Evolutionary conservation across 1,139 yeast species (phyloP), one percentile per base, ranked within the genome.

Genomic region (Insectozyma bohioensis): DNA sequence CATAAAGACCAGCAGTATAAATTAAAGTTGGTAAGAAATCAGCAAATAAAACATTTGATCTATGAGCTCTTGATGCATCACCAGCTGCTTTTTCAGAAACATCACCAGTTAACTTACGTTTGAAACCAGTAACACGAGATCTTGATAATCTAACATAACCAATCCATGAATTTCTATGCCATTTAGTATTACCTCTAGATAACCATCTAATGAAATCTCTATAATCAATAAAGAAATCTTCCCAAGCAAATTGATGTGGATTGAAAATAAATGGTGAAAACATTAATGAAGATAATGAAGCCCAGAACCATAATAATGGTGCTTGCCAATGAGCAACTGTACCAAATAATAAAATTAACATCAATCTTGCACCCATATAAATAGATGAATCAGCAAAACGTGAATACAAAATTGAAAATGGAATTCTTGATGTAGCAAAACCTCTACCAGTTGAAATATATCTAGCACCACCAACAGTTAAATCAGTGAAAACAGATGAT

Each of bases 121-220:
- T 92, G 84, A 85, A 90, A 75, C 99, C 99, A 47, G 98, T 92
- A 47, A 92, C 75, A 70, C 97, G 85, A 29, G 98, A 87, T 77
- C 99, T 84, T 12, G 95, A 79, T 68, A 90, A 77, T 67, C 97
- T 83, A 45, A 90, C 85, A 62, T 88, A 92, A 45, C 97, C 98
- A 61, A 94, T 90, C 99, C 99, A 92, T 11, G 98, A 94, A 72
- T 92, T 92, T 74, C 95, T 85, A 70, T 94, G 98, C 92, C 96
- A 92, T 65, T 90, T 87, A 55, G 94, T 84, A 72, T 94, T 94
- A 78, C 98, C 98, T 71, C 98, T 85, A 19, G 96, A 86, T 62
- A 92, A 71, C 99, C 99, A 92, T 71, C 98, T 83, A 56, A 94
- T 86, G 66, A 80, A 92, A 63, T 92, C 98, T 67, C 98, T 85